phyloP scores from a whole-genome alignment of 805 yeast genomes.

The Cyberlindnera meyerae region DNA sequence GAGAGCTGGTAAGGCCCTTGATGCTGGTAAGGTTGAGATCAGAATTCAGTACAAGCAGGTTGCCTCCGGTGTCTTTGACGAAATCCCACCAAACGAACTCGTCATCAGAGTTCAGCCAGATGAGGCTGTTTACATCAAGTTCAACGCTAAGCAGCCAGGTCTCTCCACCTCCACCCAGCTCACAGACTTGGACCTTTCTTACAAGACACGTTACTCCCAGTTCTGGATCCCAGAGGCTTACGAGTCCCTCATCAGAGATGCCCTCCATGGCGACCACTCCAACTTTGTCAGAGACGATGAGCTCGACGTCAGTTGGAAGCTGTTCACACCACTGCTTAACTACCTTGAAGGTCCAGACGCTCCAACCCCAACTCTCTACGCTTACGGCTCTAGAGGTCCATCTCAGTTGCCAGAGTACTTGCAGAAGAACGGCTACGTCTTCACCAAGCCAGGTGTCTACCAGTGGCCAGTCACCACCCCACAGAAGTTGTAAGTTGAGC shows the following conservation, averaged over 20 bases:
- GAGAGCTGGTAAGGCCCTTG: conserved; percentile 97
- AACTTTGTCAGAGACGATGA: conserved; percentile 98
- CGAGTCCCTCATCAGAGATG: conserved; percentile 91
- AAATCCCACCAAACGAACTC: conserved; percentile 85
- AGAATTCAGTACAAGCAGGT: conserved; percentile 89
- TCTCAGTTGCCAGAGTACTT: conserved; percentile 55
- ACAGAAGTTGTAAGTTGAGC: conserved; percentile 15
- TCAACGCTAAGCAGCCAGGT: conserved; percentile 93
- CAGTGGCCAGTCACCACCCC: conserved; percentile 87
- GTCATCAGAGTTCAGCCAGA: conserved; percentile 93
- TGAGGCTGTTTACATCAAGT: conserved; percentile 89
- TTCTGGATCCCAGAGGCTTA: conserved; percentile 98
- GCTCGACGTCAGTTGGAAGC: conserved; percentile 85
- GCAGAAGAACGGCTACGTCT: conserved; percentile 66
- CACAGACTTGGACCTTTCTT: conserved; percentile 88
- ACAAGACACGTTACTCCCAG: conserved; percentile 72
- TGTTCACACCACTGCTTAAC: conserved; percentile 88
- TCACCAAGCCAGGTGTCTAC: conserved; percentile 58
- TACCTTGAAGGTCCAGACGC: conserved; percentile 67
- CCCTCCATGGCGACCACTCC: conserved; percentile 87
- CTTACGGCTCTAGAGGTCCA: conserved; percentile 94
- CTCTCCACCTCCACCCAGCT: conserved; percentile 73
- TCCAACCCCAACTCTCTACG: conserved; percentile 63
- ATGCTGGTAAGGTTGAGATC: conserved; percentile 91
- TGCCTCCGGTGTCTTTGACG: conserved; percentile 73